A percentile compares a stretch with the other conserved stretches of the same genome.
Evolutionary conservation across 768 basidiomycete species (phyloP).

Genomic region (Pulveroboletus frians): DNA sequence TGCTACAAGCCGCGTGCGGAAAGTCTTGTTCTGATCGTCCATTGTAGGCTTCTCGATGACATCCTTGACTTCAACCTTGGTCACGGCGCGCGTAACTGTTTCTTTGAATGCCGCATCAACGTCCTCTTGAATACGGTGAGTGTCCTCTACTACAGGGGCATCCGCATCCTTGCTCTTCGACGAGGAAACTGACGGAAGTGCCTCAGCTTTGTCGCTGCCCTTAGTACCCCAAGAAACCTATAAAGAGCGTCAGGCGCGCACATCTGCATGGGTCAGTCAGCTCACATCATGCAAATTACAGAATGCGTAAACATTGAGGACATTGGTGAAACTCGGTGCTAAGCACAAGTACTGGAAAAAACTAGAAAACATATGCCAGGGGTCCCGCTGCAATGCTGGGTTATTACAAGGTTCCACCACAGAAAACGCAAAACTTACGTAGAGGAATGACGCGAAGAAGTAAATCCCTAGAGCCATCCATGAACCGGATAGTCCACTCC

Average conservation of each 20-base stretch:
- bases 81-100: conserved; percentile 82
- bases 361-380: conserved; percentile 97
- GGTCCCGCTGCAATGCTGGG: conserved; percentile 63
- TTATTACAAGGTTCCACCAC: conserved; percentile 2
- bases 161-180: conserved; percentile 74
- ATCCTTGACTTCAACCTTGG: conserved; percentile 64
- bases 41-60: conserved; percentile 71
- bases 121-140: conserved; percentile 77
- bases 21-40: conserved; percentile 89
- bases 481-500: conserved; percentile 6
- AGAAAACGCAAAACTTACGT: conserved; percentile 46
- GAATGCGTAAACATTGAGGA: conserved; percentile 95
- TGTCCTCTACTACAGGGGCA: conserved; percentile 79
- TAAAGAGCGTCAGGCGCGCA: background rate
- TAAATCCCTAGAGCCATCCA: conserved; percentile 54
- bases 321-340: conserved; percentile 91
- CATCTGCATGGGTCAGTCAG: conserved; percentile 1
- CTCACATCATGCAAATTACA: conserved; percentile 89
- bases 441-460: conserved; percentile 77
- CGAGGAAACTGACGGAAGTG: conserved; percentile 83
- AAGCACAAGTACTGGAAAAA: conserved; percentile 88
- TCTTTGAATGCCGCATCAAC: conserved; percentile 89
- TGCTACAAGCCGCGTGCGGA: conserved; percentile 83
- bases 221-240: conserved; percentile 94
- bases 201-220: conserved; percentile 91